Conservation (phyloP, 2,329 filamentous ascomycete species). For the Macrophomina phaseolina region DNA sequence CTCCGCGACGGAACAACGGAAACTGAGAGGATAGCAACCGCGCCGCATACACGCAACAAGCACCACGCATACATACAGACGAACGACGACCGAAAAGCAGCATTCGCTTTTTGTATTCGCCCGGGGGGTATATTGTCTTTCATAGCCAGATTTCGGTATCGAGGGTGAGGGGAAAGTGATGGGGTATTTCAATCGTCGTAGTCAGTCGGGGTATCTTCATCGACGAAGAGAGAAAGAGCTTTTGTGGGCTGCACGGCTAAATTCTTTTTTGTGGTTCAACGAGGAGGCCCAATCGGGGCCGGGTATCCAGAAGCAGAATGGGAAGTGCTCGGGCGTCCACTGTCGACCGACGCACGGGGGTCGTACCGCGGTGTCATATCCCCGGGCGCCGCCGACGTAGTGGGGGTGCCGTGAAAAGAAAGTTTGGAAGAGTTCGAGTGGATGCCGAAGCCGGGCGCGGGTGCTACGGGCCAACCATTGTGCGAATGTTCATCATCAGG, state of each 20-base stretch:
- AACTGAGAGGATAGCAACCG: constrained; percentile 32
- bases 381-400: constrained; percentile 61
- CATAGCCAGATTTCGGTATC: constrained; percentile 28
- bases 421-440: constrained; percentile 28
- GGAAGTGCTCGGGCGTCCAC: constrained; percentile 90
- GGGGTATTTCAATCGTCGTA: constrained; percentile 27
- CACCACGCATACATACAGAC: constrained; percentile 28
- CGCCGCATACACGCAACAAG: constrained; percentile 27
- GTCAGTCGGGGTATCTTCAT: constrained; percentile 28
- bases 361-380: constrained; percentile 85
- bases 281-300: constrained; percentile 87
- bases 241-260: constrained; percentile 35
- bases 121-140: constrained; percentile 29
- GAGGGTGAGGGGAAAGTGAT: constrained; percentile 18
- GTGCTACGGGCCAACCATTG: constrained; percentile 46
- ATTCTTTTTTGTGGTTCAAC: constrained; percentile 64
- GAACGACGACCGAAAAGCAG: constrained; percentile 27
- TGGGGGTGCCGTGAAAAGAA: constrained; percentile 47
- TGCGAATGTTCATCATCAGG: constrained; percentile 76
- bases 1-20: constrained; percentile 24
- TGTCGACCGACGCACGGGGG: constrained; percentile 84
- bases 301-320: constrained; percentile 98
- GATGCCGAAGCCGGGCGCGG: constrained; percentile 34
- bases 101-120: constrained; percentile 28
- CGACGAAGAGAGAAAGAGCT: constrained; percentile 34